Conservation (phyloP, 73 alveolate genomes). For the Tetrahymena thermophila region DNA sequence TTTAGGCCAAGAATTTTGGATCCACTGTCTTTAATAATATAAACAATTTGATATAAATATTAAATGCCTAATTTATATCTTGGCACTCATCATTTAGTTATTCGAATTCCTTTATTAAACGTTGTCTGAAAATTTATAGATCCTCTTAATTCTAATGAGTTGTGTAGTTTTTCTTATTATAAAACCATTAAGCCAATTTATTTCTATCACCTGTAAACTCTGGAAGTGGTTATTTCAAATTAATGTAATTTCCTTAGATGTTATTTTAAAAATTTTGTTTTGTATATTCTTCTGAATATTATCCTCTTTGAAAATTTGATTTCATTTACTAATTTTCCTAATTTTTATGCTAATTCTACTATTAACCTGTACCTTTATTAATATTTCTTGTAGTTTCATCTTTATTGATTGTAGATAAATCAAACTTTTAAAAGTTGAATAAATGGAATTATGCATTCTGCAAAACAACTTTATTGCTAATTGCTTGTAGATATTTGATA, state of each 20-base stretch:
- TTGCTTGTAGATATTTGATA: neutral
- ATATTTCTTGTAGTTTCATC: neutral
- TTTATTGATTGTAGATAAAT: neutral
- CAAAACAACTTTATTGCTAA: neutral
- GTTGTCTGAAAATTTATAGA: neutral
- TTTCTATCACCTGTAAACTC: neutral
- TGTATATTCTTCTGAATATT: neutral
- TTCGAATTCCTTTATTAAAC: neutral
- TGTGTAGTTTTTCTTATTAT: neutral
- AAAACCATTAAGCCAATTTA: neutral
- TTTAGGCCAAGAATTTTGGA: neutral
- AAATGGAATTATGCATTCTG: neutral
- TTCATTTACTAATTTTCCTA: too few relatives aligned
- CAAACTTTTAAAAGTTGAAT: neutral
- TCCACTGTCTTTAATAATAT: neutral
- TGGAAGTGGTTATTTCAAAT: neutral
- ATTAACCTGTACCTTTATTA: too few relatives aligned
- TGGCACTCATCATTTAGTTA: neutral
- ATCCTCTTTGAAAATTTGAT: neutral
- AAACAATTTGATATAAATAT: neutral
- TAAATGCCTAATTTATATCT: neutral
- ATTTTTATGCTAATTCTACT: neutral
- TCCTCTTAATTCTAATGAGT: neutral
- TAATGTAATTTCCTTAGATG: neutral
- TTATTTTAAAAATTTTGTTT: neutral